A percentile compares a stretch with the other conserved stretches of the same genome.
Conservation (phyloP, 2,329 filamentous ascomycete species). For the Pochonia chlamydosporia region DNA sequence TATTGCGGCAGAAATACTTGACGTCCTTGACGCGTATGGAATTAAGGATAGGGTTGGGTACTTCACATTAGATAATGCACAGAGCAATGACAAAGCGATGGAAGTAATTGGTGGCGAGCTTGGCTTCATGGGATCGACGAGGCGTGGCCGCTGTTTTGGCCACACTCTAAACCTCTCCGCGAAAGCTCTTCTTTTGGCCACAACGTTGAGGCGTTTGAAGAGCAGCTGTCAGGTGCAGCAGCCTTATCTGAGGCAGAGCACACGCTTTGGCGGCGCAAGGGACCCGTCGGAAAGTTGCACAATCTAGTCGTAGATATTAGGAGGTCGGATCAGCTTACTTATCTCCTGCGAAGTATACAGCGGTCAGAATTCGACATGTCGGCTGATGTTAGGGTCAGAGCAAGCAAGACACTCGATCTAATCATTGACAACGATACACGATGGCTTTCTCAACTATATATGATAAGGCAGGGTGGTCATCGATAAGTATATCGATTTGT, state of each 20-base stretch:
- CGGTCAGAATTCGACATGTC: conserved; percentile 3
- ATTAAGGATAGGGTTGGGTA: too few species aligned
- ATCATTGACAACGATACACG: conserved; percentile 12
- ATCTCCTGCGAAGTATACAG: conserved; percentile 4
- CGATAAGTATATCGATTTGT: too few species aligned
- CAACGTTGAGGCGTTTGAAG: not conserved
- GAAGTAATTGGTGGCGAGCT: too few species aligned
- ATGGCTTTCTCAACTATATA: conserved; percentile 13
- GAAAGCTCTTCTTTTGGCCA: not conserved
- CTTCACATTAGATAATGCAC: too few species aligned
- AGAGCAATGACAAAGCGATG: too few species aligned
- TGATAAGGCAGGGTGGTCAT: too few species aligned
- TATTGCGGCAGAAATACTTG: not conserved
- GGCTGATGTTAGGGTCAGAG: conserved; percentile 2
- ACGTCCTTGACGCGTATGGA: conserved; percentile 1
- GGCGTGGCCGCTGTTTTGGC: too few species aligned
- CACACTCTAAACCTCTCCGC: not conserved
- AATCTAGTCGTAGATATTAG: conserved; percentile 3
- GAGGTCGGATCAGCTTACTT: conserved; percentile 7
- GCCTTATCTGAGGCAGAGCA: not conserved
- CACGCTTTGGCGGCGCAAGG: conserved; percentile 5
- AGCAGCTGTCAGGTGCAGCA: not conserved
- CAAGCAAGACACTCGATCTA: conserved; percentile 8
- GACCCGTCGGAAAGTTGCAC: conserved; percentile 4
- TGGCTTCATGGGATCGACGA: too few species aligned